Evolutionary conservation across 257 asterid genomes (phyloP).

Genomic region (Cruciata laevipes): DNA sequence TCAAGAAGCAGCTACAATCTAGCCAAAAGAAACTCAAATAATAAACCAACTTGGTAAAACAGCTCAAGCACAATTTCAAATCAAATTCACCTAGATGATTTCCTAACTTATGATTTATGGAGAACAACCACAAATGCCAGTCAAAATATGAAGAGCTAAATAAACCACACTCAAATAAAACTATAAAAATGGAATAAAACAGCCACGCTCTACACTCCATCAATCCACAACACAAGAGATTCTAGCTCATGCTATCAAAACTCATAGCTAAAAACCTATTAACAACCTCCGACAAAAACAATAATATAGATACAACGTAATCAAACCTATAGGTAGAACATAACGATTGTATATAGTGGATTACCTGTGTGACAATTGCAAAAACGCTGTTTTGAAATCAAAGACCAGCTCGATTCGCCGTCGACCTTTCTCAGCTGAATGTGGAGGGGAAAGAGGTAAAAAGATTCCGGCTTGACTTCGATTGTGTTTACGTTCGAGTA

Average conservation of each 20-base stretch:
- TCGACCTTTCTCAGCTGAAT: slow-evolving; percentile 1
- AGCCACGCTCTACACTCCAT: not conserved
- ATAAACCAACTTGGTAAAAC: not conserved
- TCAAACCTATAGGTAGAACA: not conserved
- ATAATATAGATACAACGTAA: not conserved
- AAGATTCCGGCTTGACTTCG: not conserved
- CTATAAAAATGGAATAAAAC: not conserved
- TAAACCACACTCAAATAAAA: not conserved
- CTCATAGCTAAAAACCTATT: not conserved
- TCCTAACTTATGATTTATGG: not conserved
- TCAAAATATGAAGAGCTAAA: not conserved
- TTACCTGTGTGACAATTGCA: not conserved
- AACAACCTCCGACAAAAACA: not conserved
- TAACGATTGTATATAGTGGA: not conserved
- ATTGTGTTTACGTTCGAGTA: not conserved
- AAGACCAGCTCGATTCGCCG: not conserved
- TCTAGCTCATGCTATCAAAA: not conserved
- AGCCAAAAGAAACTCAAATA: not conserved
- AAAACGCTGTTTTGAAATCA: not conserved
- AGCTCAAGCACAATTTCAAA: not conserved
- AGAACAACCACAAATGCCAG: not conserved
- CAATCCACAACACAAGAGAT: not conserved
- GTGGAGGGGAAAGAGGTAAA: not conserved
- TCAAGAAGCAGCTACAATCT: not conserved
- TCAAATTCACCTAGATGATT: not conserved